Percentiles rank a stretch among this genome's conserved stretches.
Conservation (phyloP, 352 stramenopile genomes). For the Globisporangium barbulae region DNA sequence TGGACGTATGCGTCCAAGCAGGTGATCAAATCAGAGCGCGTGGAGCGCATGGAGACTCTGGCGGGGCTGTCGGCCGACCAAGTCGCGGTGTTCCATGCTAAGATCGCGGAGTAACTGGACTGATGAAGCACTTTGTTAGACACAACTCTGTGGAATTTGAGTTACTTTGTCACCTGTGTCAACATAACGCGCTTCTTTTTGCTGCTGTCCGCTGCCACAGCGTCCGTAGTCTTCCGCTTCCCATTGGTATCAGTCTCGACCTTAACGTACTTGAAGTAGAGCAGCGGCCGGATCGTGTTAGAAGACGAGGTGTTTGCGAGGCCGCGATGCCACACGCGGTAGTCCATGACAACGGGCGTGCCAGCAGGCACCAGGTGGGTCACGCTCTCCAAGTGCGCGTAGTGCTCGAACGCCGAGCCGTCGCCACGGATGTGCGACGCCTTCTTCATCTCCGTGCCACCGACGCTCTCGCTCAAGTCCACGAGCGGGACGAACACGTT, state of each 20-base stretch:
- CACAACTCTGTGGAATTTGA: too few species aligned
- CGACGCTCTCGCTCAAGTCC: constrained; percentile 36
- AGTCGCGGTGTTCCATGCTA: constrained; percentile 24
- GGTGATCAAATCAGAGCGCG: constrained; percentile 1
- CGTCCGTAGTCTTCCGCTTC: background rate
- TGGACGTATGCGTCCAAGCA: background rate
- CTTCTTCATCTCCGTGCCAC: constrained; percentile 71
- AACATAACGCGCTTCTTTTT: constrained; percentile 9
- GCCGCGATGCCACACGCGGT: constrained; percentile 74
- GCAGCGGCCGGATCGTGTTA: constrained; percentile 40
- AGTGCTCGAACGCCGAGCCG: constrained; percentile 45
- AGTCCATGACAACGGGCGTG: constrained; percentile 73
- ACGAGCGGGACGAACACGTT: constrained; percentile 78
- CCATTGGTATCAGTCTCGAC: background rate
- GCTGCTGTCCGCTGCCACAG: background rate
- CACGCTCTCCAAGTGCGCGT: constrained; percentile 47
- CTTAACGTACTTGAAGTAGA: constrained; percentile 73
- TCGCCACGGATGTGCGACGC: constrained; percentile 46
- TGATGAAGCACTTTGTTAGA: background rate
- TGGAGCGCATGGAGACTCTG: constrained; percentile 19
- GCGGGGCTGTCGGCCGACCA: constrained; percentile 29
- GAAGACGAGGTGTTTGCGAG: constrained; percentile 40
- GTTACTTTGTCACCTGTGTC: constrained; percentile 1
- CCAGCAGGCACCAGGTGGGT: constrained; percentile 49
- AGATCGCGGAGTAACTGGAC: constrained; percentile 10